Evolutionary conservation across 441 rosid genomes (phyloP).

Genomic region (Pelargonium australe): DNA sequence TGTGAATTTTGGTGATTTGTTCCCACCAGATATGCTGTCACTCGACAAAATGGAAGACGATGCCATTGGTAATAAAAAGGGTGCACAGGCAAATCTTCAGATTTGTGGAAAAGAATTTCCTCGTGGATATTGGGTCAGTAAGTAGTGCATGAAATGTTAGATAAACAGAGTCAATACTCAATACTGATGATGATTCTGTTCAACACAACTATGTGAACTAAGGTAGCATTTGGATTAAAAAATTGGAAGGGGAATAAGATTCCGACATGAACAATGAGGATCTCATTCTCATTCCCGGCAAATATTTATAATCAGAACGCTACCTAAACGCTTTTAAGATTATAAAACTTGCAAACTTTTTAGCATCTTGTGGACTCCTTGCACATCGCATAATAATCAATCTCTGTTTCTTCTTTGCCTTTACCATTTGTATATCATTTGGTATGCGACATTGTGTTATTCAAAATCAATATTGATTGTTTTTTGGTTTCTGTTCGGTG

Average conservation of each 20-base stretch:
- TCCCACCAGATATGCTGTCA: conserved; percentile 44
- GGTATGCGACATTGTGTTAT: neutral
- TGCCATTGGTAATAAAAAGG: conserved; percentile 29
- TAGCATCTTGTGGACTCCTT: neutral
- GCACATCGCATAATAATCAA: neutral
- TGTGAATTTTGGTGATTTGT: conserved; percentile 71
- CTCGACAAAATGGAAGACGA: conserved; percentile 29
- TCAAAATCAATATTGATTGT: neutral
- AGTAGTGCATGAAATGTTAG: neutral
- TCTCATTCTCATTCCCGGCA: no score
- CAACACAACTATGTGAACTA: no score
- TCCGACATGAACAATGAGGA: no score
- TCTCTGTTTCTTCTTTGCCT: conserved; percentile 9
- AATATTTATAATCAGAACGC: no score
- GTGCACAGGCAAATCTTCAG: conserved; percentile 38
- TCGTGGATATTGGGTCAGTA: conserved; percentile 87
- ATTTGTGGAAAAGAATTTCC: conserved; percentile 95
- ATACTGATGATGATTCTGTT: no score
- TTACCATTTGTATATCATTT: neutral
- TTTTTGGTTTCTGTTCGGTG: conserved; percentile 5
- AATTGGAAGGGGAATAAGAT: no score
- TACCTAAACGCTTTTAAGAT: no score
- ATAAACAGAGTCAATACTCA: no score
- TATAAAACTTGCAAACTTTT: neutral
- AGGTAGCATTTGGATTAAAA: no score